A percentile compares a stretch with the other conserved stretches of the same genome.
Conservation (phyloP, 768 basidiomycete genomes). For the Macrolepiota fuliginosa region DNA sequence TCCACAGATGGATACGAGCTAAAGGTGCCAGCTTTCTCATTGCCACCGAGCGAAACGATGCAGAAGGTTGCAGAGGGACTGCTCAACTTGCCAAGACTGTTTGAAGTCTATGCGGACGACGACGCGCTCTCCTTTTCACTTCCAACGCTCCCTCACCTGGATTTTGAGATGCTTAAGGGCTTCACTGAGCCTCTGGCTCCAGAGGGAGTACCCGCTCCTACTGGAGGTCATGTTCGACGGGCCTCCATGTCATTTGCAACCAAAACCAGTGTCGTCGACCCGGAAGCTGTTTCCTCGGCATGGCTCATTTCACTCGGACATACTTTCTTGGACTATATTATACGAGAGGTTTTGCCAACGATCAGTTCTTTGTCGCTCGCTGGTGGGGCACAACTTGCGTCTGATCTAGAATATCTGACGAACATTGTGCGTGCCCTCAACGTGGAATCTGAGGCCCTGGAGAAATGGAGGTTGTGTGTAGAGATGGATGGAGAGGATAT, state of each 20-base stretch:
- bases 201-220: conserved; percentile 23
- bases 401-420: conserved; percentile 85
- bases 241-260: conserved; percentile 11
- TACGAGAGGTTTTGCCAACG: conserved; percentile 63
- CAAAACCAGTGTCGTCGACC: conserved; percentile 45
- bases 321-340: conserved; percentile 73
- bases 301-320: conserved; percentile 94
- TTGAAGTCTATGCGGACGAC: conserved; percentile 93
- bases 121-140: conserved; percentile 88
- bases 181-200: conserved; percentile 36
- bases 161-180: conserved; percentile 49
- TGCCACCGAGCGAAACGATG: conserved; percentile 86
- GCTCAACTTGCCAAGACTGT: conserved; percentile 87
- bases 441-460: conserved; percentile 79
- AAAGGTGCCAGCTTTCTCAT: conserved; percentile 86
- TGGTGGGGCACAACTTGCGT: conserved; percentile 81
- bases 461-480: conserved; percentile 74
- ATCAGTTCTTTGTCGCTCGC: conserved; percentile 59
- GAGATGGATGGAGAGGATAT: conserved; percentile 58
- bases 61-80: conserved; percentile 92
- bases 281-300: conserved; percentile 82
- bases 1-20: conserved; percentile 46
- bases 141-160: conserved; percentile 73
- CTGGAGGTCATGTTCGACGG: conserved; percentile 16
- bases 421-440: conserved; percentile 91